A percentile compares a stretch with the other conserved stretches of the same genome.
These are phyloP conservation scores for Daedaleopsis nitida DNA, from an alignment of 768 basidiomycete genomes.

Conservation along the genomic window DNA sequence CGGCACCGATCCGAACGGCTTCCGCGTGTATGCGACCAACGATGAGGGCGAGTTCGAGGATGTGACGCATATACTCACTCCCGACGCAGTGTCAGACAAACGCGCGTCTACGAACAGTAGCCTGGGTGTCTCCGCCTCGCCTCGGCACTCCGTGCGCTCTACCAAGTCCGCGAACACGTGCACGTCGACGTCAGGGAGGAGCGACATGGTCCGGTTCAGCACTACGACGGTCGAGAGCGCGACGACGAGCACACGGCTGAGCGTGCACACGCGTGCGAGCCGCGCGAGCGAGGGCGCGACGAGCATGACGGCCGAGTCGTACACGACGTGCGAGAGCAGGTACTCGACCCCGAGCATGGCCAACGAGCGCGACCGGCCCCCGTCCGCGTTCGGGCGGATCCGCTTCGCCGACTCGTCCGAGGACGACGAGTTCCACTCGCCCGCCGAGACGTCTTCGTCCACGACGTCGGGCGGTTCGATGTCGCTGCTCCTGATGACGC, in stretches of 20 bases:
- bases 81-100: conserved; percentile 14
- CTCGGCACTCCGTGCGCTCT: conserved; percentile 2
- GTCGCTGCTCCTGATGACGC: conserved; percentile 10
- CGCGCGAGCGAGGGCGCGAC: conserved; percentile 26
- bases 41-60: conserved; percentile 26
- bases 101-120: background rate
- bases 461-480: background rate
- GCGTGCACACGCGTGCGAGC: background rate
- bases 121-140: background rate
- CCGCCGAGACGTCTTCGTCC: background rate
- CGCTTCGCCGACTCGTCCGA: background rate
- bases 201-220: background rate
- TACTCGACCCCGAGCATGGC: conserved; percentile 27
- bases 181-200: background rate
- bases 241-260: background rate
- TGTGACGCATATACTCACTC: conserved; percentile 30
- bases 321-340: conserved; percentile 30
- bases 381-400: background rate
- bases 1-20: conserved; percentile 8
- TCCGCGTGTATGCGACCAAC: conserved; percentile 19
- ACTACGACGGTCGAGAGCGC: background rate
- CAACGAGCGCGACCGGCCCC: conserved; percentile 6
- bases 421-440: background rate
- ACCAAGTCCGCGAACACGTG: background rate
- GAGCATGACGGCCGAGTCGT: conserved; percentile 30